A percentile compares a stretch with the other conserved stretches of the same genome.
phyloP scores from a whole-genome alignment of 108 stramenopile genomes.

The Ochromonas danica region DNA sequence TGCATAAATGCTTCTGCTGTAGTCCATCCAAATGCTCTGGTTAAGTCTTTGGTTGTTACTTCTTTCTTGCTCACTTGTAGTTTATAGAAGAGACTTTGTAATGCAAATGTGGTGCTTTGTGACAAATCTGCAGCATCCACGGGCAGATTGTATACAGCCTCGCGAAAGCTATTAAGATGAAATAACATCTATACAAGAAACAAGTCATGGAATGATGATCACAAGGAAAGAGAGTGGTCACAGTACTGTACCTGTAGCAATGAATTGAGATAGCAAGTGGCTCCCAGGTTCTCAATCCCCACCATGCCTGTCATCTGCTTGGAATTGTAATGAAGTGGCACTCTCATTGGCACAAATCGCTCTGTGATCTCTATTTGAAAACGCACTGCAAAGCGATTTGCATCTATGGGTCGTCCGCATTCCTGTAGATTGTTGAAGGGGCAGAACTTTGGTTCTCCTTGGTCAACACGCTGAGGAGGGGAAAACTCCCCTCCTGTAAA shows the following conservation, averaged over 20 bases:
- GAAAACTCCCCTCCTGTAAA: too few relatives aligned
- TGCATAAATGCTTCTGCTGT: constrained; percentile 43
- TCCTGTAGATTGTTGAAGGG: too few relatives aligned
- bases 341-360: too few relatives aligned
- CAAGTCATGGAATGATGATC: not conserved
- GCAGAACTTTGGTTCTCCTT: too few relatives aligned
- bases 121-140: not conserved
- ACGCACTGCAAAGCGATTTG: too few relatives aligned
- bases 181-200: constrained; percentile 37
- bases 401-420: too few relatives aligned
- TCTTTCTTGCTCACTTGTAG: constrained; percentile 40
- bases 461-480: too few relatives aligned
- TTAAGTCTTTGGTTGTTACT: constrained; percentile 52
- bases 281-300: constrained; percentile 54
- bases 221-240: not conserved
- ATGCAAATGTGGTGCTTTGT: constrained; percentile 45
- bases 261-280: constrained; percentile 56
- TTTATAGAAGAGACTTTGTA: constrained; percentile 51
- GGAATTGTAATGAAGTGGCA: too few relatives aligned
- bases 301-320: constrained; percentile 46
- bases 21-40: constrained; percentile 53
- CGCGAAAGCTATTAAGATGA: constrained; percentile 43
- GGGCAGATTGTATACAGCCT: constrained; percentile 54
- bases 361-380: too few relatives aligned
- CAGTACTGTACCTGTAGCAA: constrained; percentile 45